Base-by-base conservation (phyloP, 441 rosid genomes). In the Gossypium laxum region DNA sequence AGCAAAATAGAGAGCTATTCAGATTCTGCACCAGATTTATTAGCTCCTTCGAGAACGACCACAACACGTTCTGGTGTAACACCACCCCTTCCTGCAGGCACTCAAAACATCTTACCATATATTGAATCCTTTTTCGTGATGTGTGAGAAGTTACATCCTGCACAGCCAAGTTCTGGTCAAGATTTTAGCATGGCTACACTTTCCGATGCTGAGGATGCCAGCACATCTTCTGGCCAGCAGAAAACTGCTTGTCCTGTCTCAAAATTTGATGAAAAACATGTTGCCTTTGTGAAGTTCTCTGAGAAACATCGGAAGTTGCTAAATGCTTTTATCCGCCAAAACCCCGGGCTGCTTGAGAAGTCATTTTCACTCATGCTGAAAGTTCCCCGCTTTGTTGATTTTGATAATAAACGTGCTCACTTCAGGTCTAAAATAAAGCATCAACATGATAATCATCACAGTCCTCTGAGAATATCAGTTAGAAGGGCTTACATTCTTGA, bases 401-500 rank as follows among this genome's bases (percentile, higher is more conserved):
- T 93, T 79, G 98, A 93, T 79, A 93, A 93, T 58, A 91, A 91
- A 54, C 91, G 96, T 10, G 84, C 97, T 32, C 90, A 91, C 82
- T 91, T 93, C 81, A 86, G 92, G 80, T 91, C 98, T 65, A 93
- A 89, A 86, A 89, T 91, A 74, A 93, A 89, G 82, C 96, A 88
- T 79, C 96, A 88, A 74, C 97, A 88, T 52, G 96, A 93, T 76
- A 94, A 91, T 75, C 97, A 88, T 79, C 96, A 87, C 71, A 85
- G 97, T 80, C 89, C 96, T 70, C 80, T 93, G 73, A 85, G 98
- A 79, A 93, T 93, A 67, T 89, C 96, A 12, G 96, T 93, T 59
- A 87, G 98, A 80, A 86, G 97, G 86, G 96, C 97, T 52, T 93
- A 93, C 79, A 88, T 91, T 73, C 91, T 93, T 48, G 98, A 93